A percentile compares a stretch with the other conserved stretches of the same genome.
Evolutionary conservation across 257 asterid species (phyloP).

Genomic region (Haberlea rhodopensis): DNA sequence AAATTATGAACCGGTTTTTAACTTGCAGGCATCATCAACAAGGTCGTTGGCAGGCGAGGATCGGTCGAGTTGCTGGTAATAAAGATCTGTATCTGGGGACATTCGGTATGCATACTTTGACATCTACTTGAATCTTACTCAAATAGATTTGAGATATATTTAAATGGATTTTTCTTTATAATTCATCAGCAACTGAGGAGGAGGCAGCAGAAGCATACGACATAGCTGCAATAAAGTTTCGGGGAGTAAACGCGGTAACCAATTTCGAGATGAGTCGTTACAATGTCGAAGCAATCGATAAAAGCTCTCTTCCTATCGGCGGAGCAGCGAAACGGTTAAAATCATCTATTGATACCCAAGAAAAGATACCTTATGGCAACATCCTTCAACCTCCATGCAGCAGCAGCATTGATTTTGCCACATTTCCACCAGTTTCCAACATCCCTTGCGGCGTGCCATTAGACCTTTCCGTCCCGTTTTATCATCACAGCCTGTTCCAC

Average conservation of each 20-base stretch:
- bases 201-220: slow-evolving; percentile 99
- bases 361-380: slow-evolving; percentile 31
- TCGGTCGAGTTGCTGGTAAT: slow-evolving; percentile 95
- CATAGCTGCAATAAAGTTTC: slow-evolving; percentile 89
- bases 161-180: too few species aligned
- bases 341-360: slow-evolving; percentile 50
- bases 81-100: slow-evolving; percentile 94
- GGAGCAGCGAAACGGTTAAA: slow-evolving; percentile 78
- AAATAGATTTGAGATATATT: not conserved
- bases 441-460: slow-evolving; percentile 64
- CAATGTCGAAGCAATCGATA: slow-evolving; percentile 74
- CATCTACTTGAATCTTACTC: not conserved
- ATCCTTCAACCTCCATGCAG: slow-evolving; percentile 42
- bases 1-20: not conserved
- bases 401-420: slow-evolving; percentile 54
- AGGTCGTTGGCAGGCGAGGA: slow-evolving; percentile 99
- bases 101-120: slow-evolving; percentile 45
- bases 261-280: slow-evolving; percentile 92
- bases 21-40: slow-evolving; percentile 88
- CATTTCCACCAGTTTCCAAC: slow-evolving; percentile 45
- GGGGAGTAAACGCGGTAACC: slow-evolving; percentile 83
- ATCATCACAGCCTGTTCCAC: slow-evolving; percentile 66
- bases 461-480: slow-evolving; percentile 38
- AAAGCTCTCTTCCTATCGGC: slow-evolving; percentile 83
- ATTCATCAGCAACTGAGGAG: slow-evolving; percentile 78